Conservation (phyloP, 805 yeast species). For the Debaryomyces maramus region DNA sequence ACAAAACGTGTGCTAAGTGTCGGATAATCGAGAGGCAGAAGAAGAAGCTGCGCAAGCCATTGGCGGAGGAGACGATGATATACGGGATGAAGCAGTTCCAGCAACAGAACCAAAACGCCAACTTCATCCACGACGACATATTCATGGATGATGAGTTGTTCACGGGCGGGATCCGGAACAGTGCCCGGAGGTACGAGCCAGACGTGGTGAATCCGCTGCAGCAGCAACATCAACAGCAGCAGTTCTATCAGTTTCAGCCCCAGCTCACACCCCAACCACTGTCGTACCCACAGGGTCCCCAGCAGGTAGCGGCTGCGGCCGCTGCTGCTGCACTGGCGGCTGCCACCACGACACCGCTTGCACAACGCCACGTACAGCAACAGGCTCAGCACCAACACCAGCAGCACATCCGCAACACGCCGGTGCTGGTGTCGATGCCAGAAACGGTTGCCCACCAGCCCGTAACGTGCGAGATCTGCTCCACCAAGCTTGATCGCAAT, state of each 20-base stretch:
- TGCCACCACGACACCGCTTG: conserved; percentile 1
- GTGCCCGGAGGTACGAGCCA: background rate
- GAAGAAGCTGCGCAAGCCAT: conserved; percentile 45
- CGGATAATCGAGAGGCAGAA: conserved; percentile 52
- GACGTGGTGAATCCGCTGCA: conserved; percentile 4
- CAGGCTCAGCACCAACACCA: conserved; percentile 14
- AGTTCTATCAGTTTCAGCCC: conserved; percentile 11
- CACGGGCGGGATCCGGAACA: conserved; percentile 4
- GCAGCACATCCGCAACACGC: conserved; percentile 11
- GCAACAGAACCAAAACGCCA: conserved; percentile 34
- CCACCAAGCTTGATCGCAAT: conserved; percentile 19
- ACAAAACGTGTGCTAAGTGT: conserved; percentile 59
- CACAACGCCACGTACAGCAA: conserved; percentile 13
- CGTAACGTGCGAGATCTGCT: conserved; percentile 29
- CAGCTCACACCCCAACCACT: conserved; percentile 7
- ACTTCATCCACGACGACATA: conserved; percentile 18
- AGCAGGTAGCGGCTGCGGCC: conserved; percentile 2
- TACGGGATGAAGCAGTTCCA: conserved; percentile 47
- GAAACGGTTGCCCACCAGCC: conserved; percentile 9
- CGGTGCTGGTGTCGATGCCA: conserved; percentile 16
- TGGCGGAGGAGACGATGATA: conserved; percentile 47
- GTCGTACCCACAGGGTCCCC: conserved; percentile 7
- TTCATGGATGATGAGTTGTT: conserved; percentile 19
- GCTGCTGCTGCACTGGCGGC: conserved; percentile 5
- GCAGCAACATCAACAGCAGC: conserved; percentile 11